Conservation (phyloP, 2,329 filamentous ascomycete genomes). For the Verticillium alfalfae region DNA sequence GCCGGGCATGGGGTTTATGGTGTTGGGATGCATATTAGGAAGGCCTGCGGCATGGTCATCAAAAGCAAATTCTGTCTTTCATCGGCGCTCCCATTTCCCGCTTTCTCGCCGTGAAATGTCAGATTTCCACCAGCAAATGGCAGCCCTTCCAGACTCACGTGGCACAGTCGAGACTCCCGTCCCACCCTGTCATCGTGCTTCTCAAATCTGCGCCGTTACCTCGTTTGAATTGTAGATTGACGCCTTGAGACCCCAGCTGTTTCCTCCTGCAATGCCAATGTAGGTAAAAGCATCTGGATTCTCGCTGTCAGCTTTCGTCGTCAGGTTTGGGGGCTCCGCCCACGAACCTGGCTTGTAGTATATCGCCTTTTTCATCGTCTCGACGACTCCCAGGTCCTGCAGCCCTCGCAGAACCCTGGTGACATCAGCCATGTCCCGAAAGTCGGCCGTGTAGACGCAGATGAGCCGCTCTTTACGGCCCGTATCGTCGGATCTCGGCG, state of each 20-base stretch:
- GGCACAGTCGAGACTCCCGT: neutral
- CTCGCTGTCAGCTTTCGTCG: neutral
- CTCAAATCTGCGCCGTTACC: slow-evolving; percentile 7
- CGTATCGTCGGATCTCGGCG: slow-evolving; percentile 44
- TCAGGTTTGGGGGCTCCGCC: neutral
- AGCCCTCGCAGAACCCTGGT: slow-evolving; percentile 60
- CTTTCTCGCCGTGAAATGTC: too few relatives aligned
- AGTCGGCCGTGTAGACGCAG: slow-evolving; percentile 75
- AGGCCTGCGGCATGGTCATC: neutral
- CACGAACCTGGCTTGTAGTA: slow-evolving; percentile 73
- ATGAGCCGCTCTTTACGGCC: slow-evolving; percentile 51
- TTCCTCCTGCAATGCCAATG: slow-evolving; percentile 54
- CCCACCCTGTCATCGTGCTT: too few relatives aligned
- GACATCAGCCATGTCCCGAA: slow-evolving; percentile 63
- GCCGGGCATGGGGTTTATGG: neutral
- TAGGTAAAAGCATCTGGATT: slow-evolving; percentile 60
- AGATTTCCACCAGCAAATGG: too few relatives aligned
- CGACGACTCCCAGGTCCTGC: slow-evolving; percentile 56
- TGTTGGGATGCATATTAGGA: neutral
- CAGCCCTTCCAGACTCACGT: neutral
- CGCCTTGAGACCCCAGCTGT: slow-evolving; percentile 57
- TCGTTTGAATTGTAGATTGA: slow-evolving; percentile 48
- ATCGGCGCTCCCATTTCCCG: neutral
- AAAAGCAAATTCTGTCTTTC: neutral
- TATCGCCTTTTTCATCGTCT: slow-evolving; percentile 41